Evolutionary conservation across 495 filamentous ascomycete species (phyloP).

Genomic region (Aspergillus asperescens): DNA sequence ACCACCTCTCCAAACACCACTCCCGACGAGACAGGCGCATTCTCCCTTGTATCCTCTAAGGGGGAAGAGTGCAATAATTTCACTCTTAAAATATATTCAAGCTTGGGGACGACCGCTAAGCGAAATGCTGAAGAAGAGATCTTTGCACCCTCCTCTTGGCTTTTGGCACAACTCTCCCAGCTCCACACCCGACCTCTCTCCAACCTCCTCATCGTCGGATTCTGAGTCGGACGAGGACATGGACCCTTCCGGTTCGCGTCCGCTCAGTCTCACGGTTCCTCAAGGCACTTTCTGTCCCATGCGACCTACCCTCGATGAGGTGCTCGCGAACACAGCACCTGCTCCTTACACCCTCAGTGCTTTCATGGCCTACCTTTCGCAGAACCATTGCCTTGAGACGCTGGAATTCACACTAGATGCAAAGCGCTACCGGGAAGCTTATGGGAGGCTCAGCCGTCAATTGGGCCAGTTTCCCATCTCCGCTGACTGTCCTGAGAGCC

Average conservation of each 20-base stretch:
- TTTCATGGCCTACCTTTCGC: slow-evolving; percentile 95
- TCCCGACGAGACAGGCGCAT: slow-evolving; percentile 4
- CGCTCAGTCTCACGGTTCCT: slow-evolving; percentile 58
- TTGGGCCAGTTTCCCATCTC: slow-evolving; percentile 37
- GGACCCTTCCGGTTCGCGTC: slow-evolving; percentile 50
- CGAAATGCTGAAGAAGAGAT: slow-evolving; percentile 50
- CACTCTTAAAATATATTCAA: slow-evolving; percentile 14
- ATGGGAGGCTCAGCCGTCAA: slow-evolving; percentile 50
- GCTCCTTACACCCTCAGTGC: slow-evolving; percentile 89
- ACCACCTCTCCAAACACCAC: not conserved
- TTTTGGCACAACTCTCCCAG: slow-evolving; percentile 39
- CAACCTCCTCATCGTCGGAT: slow-evolving; percentile 36
- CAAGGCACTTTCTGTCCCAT: slow-evolving; percentile 62
- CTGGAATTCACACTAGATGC: slow-evolving; percentile 97
- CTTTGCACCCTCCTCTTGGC: slow-evolving; percentile 38
- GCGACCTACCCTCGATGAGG: slow-evolving; percentile 78
- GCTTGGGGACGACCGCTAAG: slow-evolving; percentile 29
- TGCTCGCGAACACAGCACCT: slow-evolving; percentile 79
- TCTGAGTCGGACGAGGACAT: slow-evolving; percentile 56
- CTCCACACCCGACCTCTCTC: slow-evolving; percentile 42
- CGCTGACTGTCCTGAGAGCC: slow-evolving; percentile 51
- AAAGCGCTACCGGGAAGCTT: slow-evolving; percentile 77
- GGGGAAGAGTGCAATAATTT: slow-evolving; percentile 13
- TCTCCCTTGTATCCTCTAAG: slow-evolving; percentile 8
- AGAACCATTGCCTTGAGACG: slow-evolving; percentile 96